These are phyloP conservation scores for Penicillium chermesinum DNA, from an alignment of 495 filamentous ascomycete genomes.

Conservation along the genomic window DNA sequence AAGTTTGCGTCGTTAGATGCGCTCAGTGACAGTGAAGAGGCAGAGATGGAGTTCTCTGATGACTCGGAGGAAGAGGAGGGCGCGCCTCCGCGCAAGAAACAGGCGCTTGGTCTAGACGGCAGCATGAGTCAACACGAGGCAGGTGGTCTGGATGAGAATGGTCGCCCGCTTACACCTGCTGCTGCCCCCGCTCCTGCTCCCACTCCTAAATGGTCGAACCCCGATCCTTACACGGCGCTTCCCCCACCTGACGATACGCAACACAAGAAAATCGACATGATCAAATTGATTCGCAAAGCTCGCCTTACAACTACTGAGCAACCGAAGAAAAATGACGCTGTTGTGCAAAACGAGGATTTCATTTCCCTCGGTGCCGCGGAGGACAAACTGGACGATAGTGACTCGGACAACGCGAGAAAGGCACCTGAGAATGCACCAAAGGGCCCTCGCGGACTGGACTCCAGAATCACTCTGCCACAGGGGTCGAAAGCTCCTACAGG, in stretches of 20 bases:
- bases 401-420: conserved; percentile 2
- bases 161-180: neutral
- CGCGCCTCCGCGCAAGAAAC: conserved; percentile 46
- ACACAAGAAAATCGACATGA: conserved; percentile 71
- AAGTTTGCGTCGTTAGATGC: conserved; percentile 51
- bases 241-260: conserved; percentile 64
- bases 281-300: conserved; percentile 82
- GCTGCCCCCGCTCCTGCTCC: conserved; percentile 23
- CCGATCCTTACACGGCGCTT: conserved; percentile 81
- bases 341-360: conserved; percentile 67
- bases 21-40: conserved; percentile 68
- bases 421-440: conserved; percentile 34
- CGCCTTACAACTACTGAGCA: conserved; percentile 43
- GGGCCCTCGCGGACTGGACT: conserved; percentile 11
- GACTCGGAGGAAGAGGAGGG: conserved; percentile 43
- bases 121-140: no score
- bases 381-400: neutral
- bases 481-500: conserved; percentile 14
- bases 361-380: conserved; percentile 71
- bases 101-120: conserved; percentile 46
- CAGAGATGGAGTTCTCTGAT: conserved; percentile 57
- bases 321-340: conserved; percentile 44
- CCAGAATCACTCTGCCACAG: conserved; percentile 9
- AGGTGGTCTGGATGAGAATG: no score
- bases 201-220: conserved; percentile 82